These are phyloP conservation scores for Linaria vulgaris DNA, from an alignment of 257 asterid species.

Conservation along the genomic window DNA sequence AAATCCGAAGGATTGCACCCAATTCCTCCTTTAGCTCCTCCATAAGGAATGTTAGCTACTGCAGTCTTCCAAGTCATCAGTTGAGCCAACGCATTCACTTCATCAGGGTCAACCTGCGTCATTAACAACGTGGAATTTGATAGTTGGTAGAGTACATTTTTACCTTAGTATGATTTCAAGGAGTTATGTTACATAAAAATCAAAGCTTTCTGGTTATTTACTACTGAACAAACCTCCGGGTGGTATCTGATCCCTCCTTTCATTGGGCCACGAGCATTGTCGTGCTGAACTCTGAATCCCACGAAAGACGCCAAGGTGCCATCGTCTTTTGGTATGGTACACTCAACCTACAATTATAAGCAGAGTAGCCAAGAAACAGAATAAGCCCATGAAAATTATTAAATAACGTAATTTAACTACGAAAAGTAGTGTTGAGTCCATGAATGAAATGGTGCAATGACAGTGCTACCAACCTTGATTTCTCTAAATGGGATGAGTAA, in stretches of 20 bases:
- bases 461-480: conserved; percentile 58
- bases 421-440: too few species aligned
- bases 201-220: too few species aligned
- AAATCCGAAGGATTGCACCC: conserved; percentile 79
- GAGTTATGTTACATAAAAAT: too few species aligned
- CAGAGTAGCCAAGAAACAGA: conserved; percentile 1
- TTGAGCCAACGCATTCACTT: conserved; percentile 92
- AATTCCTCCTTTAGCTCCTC: conserved; percentile 97
- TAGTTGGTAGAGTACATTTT: too few species aligned
- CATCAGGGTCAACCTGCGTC: conserved; percentile 85
- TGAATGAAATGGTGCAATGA: too few species aligned
- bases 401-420: too few species aligned
- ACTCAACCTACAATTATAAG: conserved; percentile 65
- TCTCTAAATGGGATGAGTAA: conserved; percentile 89
- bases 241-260: conserved; percentile 99
- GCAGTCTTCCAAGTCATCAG: conserved; percentile 99
- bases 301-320: conserved; percentile 83
- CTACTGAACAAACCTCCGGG: conserved; percentile 57
- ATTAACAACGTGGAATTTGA: too few species aligned
- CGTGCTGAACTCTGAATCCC: conserved; percentile 92
- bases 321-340: conserved; percentile 93
- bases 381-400: too few species aligned
- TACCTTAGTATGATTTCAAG: too few species aligned
- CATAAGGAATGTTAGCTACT: conserved; percentile 90
- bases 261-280: conserved; percentile 95